A percentile compares a stretch with the other conserved stretches of the same genome.
Conservation (phyloP, 768 basidiomycete genomes). For the Kwoniella europaea region DNA sequence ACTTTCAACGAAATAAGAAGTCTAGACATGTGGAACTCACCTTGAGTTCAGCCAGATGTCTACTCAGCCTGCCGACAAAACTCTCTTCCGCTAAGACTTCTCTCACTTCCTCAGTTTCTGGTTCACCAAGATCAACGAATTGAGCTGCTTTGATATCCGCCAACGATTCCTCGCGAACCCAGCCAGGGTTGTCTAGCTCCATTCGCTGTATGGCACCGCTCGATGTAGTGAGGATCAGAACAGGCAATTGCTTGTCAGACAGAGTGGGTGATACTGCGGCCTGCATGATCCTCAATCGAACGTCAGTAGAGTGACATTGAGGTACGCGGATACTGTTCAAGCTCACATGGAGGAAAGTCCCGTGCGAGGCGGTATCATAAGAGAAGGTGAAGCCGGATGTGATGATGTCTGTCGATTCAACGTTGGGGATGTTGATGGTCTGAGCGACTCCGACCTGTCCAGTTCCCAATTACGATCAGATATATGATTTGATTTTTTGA, state of each 20-base stretch:
- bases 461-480: neutral
- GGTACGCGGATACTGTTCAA: neutral
- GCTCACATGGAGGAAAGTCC: slow-evolving; percentile 70
- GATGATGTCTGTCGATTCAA: slow-evolving; percentile 28
- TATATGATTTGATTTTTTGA: neutral
- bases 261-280: slow-evolving; percentile 29
- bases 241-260: slow-evolving; percentile 32
- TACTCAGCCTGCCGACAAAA: slow-evolving; percentile 36
- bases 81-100: slow-evolving; percentile 52
- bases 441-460: slow-evolving; percentile 34
- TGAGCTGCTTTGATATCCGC: slow-evolving; percentile 68
- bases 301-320: too few relatives aligned
- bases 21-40: slow-evolving; percentile 36
- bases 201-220: slow-evolving; percentile 79
- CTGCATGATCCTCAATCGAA: slow-evolving; percentile 11
- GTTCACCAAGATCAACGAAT: slow-evolving; percentile 79
- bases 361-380: slow-evolving; percentile 71
- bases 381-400: slow-evolving; percentile 64
- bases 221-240: slow-evolving; percentile 65
- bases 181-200: slow-evolving; percentile 67
- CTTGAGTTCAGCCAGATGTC: slow-evolving; percentile 52
- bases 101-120: slow-evolving; percentile 57
- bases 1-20: neutral
- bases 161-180: slow-evolving; percentile 82
- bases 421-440: slow-evolving; percentile 29